phyloP scores from a whole-genome alignment of 2,329 filamentous ascomycete species.

The Venturia oleaginea region DNA sequence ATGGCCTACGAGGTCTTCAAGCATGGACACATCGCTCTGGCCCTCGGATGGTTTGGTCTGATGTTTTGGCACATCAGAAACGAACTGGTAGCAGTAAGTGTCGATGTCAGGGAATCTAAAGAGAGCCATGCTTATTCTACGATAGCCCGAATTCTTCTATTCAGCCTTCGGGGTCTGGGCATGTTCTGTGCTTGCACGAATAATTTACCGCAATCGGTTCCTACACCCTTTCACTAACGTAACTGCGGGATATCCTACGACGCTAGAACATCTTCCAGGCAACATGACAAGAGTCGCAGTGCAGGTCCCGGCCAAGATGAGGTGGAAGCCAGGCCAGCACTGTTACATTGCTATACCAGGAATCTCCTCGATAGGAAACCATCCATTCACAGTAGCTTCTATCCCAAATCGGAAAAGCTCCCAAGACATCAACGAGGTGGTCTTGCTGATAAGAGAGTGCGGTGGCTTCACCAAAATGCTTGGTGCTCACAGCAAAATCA shows the following conservation, averaged over 20 bases:
- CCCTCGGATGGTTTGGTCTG: conserved; percentile 19
- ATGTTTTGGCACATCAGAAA: conserved; percentile 23
- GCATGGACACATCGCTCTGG: conserved; percentile 20
- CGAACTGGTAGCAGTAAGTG: conserved; percentile 17
- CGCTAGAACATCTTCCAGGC: conserved; percentile 18
- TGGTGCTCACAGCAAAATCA: neutral
- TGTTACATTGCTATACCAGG: conserved; percentile 13
- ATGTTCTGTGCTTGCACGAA: conserved; percentile 17
- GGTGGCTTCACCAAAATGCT: conserved; percentile 13
- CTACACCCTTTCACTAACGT: conserved; percentile 14
- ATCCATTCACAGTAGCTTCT: conserved; percentile 14
- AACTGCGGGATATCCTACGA: conserved; percentile 19
- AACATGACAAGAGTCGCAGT: conserved; percentile 17
- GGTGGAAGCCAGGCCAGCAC: conserved; percentile 14
- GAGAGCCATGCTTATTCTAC: neutral
- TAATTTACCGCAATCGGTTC: conserved; percentile 17
- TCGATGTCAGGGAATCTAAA: too few relatives aligned
- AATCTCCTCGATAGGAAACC: conserved; percentile 9
- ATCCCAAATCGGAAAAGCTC: neutral
- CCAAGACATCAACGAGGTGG: conserved; percentile 8
- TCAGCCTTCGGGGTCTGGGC: conserved; percentile 19
- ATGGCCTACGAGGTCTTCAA: conserved; percentile 22
- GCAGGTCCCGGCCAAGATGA: neutral
- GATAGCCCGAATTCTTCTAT: conserved; percentile 21
- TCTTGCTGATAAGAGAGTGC: conserved; percentile 11